These are phyloP conservation scores for Paramecium sonneborni DNA, from an alignment of 73 alveolate species.

Conservation along the genomic window DNA sequence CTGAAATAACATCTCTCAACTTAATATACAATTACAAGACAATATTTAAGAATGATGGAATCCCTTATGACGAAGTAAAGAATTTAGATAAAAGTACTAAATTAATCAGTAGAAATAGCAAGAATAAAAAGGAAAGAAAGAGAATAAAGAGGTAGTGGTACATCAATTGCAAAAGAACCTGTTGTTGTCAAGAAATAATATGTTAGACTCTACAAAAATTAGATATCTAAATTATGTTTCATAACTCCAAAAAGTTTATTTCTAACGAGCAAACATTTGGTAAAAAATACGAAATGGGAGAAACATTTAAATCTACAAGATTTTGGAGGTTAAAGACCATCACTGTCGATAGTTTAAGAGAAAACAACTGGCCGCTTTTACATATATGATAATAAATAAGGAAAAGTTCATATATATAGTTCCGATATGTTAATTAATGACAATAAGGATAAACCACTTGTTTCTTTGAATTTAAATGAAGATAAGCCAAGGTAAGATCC, in stretches of 20 bases:
- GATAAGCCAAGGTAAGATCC: slow-evolving; percentile 44
- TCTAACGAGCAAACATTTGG: not conserved
- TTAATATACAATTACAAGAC: slow-evolving; percentile 14
- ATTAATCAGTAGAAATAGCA: not conserved
- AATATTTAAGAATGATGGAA: slow-evolving; percentile 31
- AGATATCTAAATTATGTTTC: not conserved
- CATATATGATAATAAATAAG: slow-evolving; percentile 29
- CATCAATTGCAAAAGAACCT: not conserved
- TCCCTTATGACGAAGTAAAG: slow-evolving; percentile 18
- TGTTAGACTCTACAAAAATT: slow-evolving; percentile 5
- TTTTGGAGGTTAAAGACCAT: slow-evolving; percentile 19
- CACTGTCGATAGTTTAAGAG: slow-evolving; percentile 28
- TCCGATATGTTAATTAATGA: slow-evolving; percentile 37
- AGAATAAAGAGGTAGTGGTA: not conserved
- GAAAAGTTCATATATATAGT: slow-evolving; percentile 26
- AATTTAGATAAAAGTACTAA: slow-evolving; percentile 7
- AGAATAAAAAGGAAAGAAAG: slow-evolving; percentile 15
- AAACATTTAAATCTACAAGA: not conserved
- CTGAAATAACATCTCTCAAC: not conserved
- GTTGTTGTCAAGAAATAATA: slow-evolving; percentile 32
- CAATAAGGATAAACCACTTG: slow-evolving; percentile 44
- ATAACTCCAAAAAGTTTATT: not conserved
- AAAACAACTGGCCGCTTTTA: slow-evolving; percentile 48
- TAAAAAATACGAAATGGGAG: not conserved
- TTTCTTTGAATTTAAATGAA: slow-evolving; percentile 29